phyloP scores from a whole-genome alignment of 1,139 yeast species.

The Kodamaea sp. region DNA sequence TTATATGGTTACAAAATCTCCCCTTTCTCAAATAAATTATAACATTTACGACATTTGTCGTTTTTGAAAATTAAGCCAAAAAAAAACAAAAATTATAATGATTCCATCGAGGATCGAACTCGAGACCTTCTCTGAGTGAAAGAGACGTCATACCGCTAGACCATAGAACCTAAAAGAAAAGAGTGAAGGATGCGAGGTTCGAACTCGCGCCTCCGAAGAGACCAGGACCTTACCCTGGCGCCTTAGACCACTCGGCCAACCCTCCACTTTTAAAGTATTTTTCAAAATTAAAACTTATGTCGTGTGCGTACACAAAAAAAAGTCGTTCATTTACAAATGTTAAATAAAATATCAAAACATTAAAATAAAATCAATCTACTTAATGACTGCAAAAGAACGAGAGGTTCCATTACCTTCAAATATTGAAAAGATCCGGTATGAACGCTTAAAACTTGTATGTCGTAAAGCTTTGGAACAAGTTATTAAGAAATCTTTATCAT shows the following conservation, averaged over 20 bases:
- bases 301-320: neutral
- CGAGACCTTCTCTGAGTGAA: conserved; percentile 2
- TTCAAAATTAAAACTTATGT: neutral
- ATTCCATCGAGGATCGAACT: conserved; percentile 5
- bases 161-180: neutral
- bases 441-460: conserved; percentile 53
- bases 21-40: neutral
- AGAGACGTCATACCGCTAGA: neutral
- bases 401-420: conserved; percentile 4
- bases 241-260: conserved; percentile 48
- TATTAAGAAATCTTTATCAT: conserved; percentile 51
- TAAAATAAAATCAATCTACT: neutral
- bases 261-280: conserved; percentile 1
- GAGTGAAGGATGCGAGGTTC: conserved; percentile 36
- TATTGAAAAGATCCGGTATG: conserved; percentile 44
- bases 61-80: too few relatives aligned
- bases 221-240: conserved; percentile 54
- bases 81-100: conserved; percentile 12
- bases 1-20: too few relatives aligned
- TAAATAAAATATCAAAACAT: neutral
- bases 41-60: neutral
- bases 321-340: neutral
- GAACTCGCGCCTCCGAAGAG: conserved; percentile 59
- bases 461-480: conserved; percentile 69
- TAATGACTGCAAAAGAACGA: neutral